Evolutionary conservation across 257 asterid species (phyloP).

Genomic region (Solanum sparsipilum): DNA sequence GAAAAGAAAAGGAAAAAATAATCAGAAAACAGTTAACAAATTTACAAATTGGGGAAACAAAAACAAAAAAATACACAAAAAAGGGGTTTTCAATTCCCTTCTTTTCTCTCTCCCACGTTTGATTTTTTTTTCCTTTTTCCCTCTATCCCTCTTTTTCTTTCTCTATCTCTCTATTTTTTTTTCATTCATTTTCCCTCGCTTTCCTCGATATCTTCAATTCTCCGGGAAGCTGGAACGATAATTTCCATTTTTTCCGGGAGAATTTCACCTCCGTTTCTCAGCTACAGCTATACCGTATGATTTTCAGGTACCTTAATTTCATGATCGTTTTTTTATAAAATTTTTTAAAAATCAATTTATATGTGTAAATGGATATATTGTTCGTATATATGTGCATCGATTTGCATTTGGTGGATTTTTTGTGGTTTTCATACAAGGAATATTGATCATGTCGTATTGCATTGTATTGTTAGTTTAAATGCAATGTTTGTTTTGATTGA

Average conservation of each 20-base stretch:
- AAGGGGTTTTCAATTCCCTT: background rate
- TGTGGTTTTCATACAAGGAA: background rate
- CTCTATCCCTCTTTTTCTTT: background rate
- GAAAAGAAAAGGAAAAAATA: background rate
- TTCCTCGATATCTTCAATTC: background rate
- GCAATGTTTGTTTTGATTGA: background rate
- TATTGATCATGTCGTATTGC: background rate
- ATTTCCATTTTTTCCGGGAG: background rate
- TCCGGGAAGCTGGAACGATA: background rate
- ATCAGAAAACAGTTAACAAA: background rate
- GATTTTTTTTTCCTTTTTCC: background rate
- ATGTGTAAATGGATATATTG: background rate
- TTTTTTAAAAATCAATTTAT: no score
- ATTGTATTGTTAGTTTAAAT: background rate
- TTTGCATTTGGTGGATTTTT: background rate
- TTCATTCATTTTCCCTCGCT: background rate
- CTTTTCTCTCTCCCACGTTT: conserved; percentile 4
- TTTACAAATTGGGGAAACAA: background rate
- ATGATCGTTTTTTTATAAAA: no score
- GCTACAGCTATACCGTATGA: background rate
- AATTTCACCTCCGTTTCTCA: background rate
- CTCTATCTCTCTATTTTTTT: background rate
- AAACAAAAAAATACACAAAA: background rate
- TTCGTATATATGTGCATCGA: background rate
- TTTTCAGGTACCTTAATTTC: background rate